phyloP scores from a whole-genome alignment of 257 asterid species.

The Coffea eugenioides region DNA sequence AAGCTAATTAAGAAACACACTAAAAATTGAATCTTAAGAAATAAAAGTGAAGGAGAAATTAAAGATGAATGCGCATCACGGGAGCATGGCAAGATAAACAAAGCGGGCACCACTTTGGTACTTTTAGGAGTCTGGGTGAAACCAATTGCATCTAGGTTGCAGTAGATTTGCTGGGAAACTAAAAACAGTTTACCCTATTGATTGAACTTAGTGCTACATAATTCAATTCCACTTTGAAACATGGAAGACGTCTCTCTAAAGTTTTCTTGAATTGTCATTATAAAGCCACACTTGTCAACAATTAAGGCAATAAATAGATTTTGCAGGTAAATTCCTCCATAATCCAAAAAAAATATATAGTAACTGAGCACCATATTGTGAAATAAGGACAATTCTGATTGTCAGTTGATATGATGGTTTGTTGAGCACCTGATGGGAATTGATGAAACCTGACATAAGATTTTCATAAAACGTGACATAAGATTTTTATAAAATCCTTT shows the following conservation, averaged over 20 bases:
- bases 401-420: neutral
- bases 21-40: slow-evolving; percentile 2
- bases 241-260: neutral
- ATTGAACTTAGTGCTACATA: neutral
- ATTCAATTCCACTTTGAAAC: neutral
- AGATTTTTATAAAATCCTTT: neutral
- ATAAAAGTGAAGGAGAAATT: neutral
- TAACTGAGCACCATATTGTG: neutral
- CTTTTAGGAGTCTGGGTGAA: neutral
- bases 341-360: too few species aligned
- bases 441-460: neutral
- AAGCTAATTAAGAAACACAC: slow-evolving; percentile 6
- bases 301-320: neutral
- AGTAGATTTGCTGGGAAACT: neutral
- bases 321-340: neutral
- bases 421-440: neutral
- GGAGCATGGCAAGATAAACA: neutral
- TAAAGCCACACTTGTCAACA: neutral
- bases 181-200: neutral
- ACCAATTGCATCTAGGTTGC: neutral
- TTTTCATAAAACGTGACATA: neutral
- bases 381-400: neutral
- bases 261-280: too few species aligned
- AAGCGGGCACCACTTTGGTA: neutral
- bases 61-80: neutral